Conservation (phyloP, 352 stramenopile species). For the Phytophthora citrophthora region DNA sequence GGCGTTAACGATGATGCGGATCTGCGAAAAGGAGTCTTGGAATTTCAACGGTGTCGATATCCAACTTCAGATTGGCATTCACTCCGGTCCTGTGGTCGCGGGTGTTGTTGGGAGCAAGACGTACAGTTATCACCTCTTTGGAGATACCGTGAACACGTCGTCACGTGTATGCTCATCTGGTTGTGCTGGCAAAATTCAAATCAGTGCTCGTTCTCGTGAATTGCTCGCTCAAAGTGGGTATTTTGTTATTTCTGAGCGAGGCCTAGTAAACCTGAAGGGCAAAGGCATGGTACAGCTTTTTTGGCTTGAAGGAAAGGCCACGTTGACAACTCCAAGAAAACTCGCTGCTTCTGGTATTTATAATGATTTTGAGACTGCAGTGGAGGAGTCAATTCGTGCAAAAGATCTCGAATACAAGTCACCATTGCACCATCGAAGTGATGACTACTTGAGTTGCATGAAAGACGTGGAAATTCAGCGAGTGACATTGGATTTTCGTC, state of each 20-base stretch:
- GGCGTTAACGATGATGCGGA: conserved; percentile 76
- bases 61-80: conserved; percentile 85
- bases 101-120: conserved; percentile 84
- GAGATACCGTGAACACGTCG: conserved; percentile 85
- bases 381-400: conserved; percentile 61
- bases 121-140: conserved; percentile 88
- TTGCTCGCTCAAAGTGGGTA: conserved; percentile 50
- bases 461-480: conserved; percentile 64
- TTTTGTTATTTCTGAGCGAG: conserved; percentile 66
- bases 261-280: conserved; percentile 74
- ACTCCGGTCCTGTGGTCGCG: conserved; percentile 78
- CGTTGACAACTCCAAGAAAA: conserved; percentile 8
- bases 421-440: conserved; percentile 48
- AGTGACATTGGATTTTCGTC: conserved; percentile 55
- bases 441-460: conserved; percentile 69
- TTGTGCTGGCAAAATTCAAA: conserved; percentile 69
- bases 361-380: conserved; percentile 42
- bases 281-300: conserved; percentile 75
- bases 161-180: conserved; percentile 82
- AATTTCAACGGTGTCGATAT: conserved; percentile 79
- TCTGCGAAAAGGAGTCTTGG: conserved; percentile 72
- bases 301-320: conserved; percentile 70
- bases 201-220: conserved; percentile 61
- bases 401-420: conserved; percentile 42
- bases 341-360: conserved; percentile 39